Percentiles rank a stretch among this genome's conserved stretches.
Evolutionary conservation across 495 filamentous ascomycete genomes (phyloP).

Genomic region (Coniosporium apollinis): DNA sequence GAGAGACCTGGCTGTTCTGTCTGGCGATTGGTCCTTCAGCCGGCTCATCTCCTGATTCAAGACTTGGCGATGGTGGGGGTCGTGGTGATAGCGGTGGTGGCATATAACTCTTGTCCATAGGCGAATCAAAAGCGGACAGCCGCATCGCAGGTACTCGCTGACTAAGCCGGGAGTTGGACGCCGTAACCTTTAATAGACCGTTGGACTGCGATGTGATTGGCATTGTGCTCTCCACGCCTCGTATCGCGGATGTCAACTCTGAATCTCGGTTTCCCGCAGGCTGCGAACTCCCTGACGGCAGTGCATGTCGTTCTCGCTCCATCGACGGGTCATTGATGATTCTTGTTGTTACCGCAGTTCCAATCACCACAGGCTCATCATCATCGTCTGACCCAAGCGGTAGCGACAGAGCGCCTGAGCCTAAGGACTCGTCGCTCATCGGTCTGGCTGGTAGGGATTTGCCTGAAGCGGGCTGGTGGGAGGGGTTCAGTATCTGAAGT

Average conservation of each 20-base stretch:
- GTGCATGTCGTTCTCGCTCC: slow-evolving; percentile 5
- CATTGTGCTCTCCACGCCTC: slow-evolving; percentile 15
- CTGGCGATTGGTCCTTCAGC: slow-evolving; percentile 2
- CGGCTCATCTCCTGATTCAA: slow-evolving; percentile 4
- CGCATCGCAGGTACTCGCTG: too few relatives aligned
- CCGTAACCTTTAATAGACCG: too few relatives aligned
- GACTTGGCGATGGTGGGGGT: slow-evolving; percentile 23
- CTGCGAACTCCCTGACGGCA: slow-evolving; percentile 8
- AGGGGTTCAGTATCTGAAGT: slow-evolving; percentile 5
- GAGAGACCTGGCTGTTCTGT: not conserved
- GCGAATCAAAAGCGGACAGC: too few relatives aligned
- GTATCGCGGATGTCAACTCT: slow-evolving; percentile 14
- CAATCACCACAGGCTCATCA: slow-evolving; percentile 29
- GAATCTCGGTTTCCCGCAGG: slow-evolving; percentile 11
- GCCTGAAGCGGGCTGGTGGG: too few relatives aligned
- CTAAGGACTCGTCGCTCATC: slow-evolving; percentile 38
- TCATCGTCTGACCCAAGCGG: too few relatives aligned
- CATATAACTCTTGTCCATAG: slow-evolving; percentile 30
- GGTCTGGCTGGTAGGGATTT: slow-evolving; percentile 70
- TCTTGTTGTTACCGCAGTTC: slow-evolving; percentile 29
- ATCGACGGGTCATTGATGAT: slow-evolving; percentile 22
- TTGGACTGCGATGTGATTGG: slow-evolving; percentile 8
- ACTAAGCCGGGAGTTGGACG: too few relatives aligned
- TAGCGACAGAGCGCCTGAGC: not conserved
- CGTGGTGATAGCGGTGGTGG: slow-evolving; percentile 51